Evolutionary conservation across 2,329 filamentous ascomycete genomes (phyloP), one percentile per base, ranked within the genome.

Genomic region (Venturia oleaginea): DNA sequence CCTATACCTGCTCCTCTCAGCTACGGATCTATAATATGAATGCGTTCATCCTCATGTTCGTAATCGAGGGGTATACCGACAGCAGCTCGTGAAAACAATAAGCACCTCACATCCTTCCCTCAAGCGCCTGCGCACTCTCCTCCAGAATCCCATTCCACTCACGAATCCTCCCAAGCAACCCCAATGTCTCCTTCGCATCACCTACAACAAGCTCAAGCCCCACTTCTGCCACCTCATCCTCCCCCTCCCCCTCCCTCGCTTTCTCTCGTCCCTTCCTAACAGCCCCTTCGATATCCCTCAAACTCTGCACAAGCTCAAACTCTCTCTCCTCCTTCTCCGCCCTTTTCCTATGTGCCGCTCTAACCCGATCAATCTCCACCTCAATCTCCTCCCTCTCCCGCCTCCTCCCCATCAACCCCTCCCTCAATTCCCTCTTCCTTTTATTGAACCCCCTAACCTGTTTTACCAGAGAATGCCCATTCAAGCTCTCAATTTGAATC

Each of bases 401-500:
- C 61, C 81, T 77, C n/a, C 83, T 67, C 24, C 74, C 74, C 40
- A 83, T 73, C 60, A 83, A 76, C 42, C 79, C 76, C 51, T 74
- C 77, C 34, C 81, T 76, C 62, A 82, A 67, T 40, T 76, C 73
- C 67, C 72, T 73, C 71, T 77, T 79, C 69, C 76, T 78, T 67
- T 73, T 77, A 70, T 76, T 79, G 67, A 75, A 76, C 67, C 70
- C 74, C 65, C 77, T 79, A 57, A 80, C 68, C 64, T 79, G 77
- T 61, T 76, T 73, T 32, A 77, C 76, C 30, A 82, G 75, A 2
- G 76, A 72, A 65, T 77, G 79, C 57, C 81, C 78, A 63, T 79
- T 78, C 65, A 83, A 79, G 3, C 83, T 76, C 27, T 81, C 77
- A 67, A 81, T 80, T 65, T 80, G 82, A 34, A 84, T 71, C 54